Evolutionary conservation across 495 filamentous ascomycete genomes (phyloP), one percentile per base, ranked within the genome.

Genomic region (Trichocladium antarcticum): DNA sequence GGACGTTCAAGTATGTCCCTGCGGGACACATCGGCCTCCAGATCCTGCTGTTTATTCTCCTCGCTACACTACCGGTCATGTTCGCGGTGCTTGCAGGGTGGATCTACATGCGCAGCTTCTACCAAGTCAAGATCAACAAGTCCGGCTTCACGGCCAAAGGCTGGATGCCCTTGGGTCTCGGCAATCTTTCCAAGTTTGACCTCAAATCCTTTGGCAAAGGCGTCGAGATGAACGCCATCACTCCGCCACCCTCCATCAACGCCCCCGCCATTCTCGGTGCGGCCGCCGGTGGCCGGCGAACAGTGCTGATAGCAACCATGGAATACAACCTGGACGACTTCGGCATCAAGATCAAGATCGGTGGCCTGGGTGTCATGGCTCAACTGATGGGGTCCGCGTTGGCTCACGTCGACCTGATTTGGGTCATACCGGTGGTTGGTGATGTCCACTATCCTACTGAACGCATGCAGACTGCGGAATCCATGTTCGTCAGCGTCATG

Each of bases 401-500:
- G 7, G 68, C 74, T 2, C 79, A 86, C 45, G 76, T 82, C 51
- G 75, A 86, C 57, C 66, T 85, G 7, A 77, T 85, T 42, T 86
- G 82, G 82, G 81, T 86, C n/a, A 77, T 86, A 34, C 82, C 82
- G n/a, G 80, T 80, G 57, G 81, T 84, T 15, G 81, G 80, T 16
- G 82, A 76, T 24, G 67, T 86, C 20, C 70, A 82, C 14, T 85
- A 85, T 51, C 82, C 81, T 0, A 57, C 68, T 10, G 80, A 84
- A 49, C 45, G 44, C 21, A 61, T 57, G 49, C 67, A 76, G 49
- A 65, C 58, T 0, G 80, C 74, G 1, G 79, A 82, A 39, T 70
- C 80, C 1, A 85, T 86, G 73, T 69, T 67, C 28, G 77, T 84
- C 15, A 79, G 69, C 4, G 76, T 86, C n/a, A 66, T 86, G 37